Evolutionary conservation across 1,139 yeast genomes (phyloP), one percentile per base, ranked within the genome.

Genomic region (Nakaseomyces bracarensis): DNA sequence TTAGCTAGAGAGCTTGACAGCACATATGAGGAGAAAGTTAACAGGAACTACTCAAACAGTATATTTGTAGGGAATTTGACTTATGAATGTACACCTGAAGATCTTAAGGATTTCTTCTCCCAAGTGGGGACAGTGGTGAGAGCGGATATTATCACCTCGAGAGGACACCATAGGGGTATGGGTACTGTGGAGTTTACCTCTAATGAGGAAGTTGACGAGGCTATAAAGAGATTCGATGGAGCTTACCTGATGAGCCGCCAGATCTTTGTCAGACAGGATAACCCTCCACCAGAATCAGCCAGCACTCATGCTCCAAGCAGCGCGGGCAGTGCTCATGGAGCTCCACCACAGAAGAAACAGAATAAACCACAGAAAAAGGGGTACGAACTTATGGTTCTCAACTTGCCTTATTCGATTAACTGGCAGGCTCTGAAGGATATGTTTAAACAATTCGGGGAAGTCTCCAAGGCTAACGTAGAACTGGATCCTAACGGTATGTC

Each of bases 151-250:
- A 82, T 89, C 44, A 79, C 82, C n/a, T 72, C 75, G 44, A 75
- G 82, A 52, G 94, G 95, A 43, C 84, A 85, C 55, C 82, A 89
- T 63, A 71, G 93, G 67, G 89, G 98, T 49, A 82, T 81, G 91
- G 93, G 89, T 40, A 85, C 96, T 15, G 96, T 91, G 31, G 97
- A 91, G 63, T 91, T 82, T 57, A 69, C 78, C 11, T 69, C 70
- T 41, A 69, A 72, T 44, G 80, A 75, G 18, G 85, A 79, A 46
- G 97, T 89, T 2, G 74, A 72, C 43, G 71, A 68, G 29, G 97
- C 97, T 19, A 86, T 91, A 51, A 68, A 70, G 42, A 72, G 76
- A 52, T 80, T 74, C 56, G 83, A 85, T 63, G 82, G 83, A 57
- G 70, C 75, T 26, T 72, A 70, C 40, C 75, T 82, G 51, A 68